phyloP scores from a whole-genome alignment of 2,329 filamentous ascomycete genomes.

The Huntiella abstrusa region DNA sequence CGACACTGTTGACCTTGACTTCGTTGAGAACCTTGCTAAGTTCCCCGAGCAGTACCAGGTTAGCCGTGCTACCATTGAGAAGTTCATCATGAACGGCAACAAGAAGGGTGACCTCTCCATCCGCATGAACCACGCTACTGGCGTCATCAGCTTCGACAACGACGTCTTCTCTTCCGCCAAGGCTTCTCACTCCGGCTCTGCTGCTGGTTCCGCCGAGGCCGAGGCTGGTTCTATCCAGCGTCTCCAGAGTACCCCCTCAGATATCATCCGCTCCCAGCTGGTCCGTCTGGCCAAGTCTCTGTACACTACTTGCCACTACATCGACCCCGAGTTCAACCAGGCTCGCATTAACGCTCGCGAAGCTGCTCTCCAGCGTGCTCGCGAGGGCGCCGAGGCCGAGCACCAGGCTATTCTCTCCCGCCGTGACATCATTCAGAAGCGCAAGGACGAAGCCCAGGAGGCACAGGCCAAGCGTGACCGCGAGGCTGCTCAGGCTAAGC shows the following conservation, averaged over 20 bases:
- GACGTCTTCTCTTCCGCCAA: slow-evolving; percentile 97
- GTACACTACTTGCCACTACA: slow-evolving; percentile 87
- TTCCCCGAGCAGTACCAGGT: slow-evolving; percentile 97
- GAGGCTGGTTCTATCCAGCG: slow-evolving; percentile 77
- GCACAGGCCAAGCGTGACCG: slow-evolving; percentile 75
- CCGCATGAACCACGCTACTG: slow-evolving; percentile 86
- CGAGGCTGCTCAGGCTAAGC: slow-evolving; percentile 78
- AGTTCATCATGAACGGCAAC: slow-evolving; percentile 99
- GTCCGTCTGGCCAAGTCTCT: slow-evolving; percentile 80
- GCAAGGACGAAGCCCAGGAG: slow-evolving; percentile 88
- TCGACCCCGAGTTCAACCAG: slow-evolving; percentile 77
- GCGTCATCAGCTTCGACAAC: slow-evolving; percentile 89
- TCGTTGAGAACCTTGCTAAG: slow-evolving; percentile 80
- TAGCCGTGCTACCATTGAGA: slow-evolving; percentile 77
- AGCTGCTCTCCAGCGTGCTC: slow-evolving; percentile 61
- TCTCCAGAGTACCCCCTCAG: slow-evolving; percentile 90
- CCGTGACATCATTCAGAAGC: slow-evolving; percentile 84
- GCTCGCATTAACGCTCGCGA: slow-evolving; percentile 61
- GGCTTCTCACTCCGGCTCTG: slow-evolving; percentile 68
- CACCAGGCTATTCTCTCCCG: slow-evolving; percentile 69
- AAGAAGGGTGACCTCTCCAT: slow-evolving; percentile 98
- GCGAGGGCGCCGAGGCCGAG: slow-evolving; percentile 80
- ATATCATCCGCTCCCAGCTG: slow-evolving; percentile 91
- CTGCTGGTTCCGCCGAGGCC: slow-evolving; percentile 68
- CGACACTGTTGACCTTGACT: slow-evolving; percentile 86